Percentiles rank a stretch among this genome's conserved stretches.
These are phyloP conservation scores for Tuber umbilicatum DNA, from an alignment of 495 filamentous ascomycete genomes.

Conservation along the genomic window DNA sequence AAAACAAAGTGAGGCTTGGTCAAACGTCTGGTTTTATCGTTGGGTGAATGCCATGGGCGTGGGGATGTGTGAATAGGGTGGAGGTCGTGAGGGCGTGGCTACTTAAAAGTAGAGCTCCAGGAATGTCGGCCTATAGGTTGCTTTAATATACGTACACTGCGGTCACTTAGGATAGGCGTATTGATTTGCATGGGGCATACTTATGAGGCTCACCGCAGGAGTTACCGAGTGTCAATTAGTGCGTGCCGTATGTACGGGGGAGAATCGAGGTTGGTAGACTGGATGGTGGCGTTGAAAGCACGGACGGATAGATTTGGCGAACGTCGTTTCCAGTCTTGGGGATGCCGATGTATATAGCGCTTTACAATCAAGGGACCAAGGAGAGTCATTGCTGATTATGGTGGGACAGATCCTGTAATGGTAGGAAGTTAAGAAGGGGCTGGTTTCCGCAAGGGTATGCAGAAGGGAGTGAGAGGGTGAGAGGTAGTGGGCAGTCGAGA, in stretches of 20 bases:
- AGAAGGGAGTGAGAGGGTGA: background rate
- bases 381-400: conserved; percentile 30
- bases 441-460: conserved; percentile 26
- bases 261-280: conserved; percentile 9
- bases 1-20: conserved; percentile 27
- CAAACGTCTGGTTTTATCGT: conserved; percentile 25
- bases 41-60: conserved; percentile 15
- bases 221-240: conserved; percentile 30
- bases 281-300: conserved; percentile 21
- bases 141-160: conserved; percentile 11
- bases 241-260: conserved; percentile 8
- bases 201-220: conserved; percentile 36
- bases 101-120: conserved; percentile 33
- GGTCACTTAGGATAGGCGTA: conserved; percentile 27
- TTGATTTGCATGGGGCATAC: conserved; percentile 32
- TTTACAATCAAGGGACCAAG: conserved; percentile 23
- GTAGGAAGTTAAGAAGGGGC: conserved; percentile 33
- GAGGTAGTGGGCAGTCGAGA: background rate
- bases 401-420: conserved; percentile 20
- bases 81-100: conserved; percentile 28
- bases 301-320: conserved; percentile 29
- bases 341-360: conserved; percentile 24
- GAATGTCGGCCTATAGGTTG: conserved; percentile 22
- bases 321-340: conserved; percentile 26
- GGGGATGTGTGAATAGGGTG: conserved; percentile 19